Base-by-base conservation (phyloP, 169 alveolate genomes). In the Cryptosporidium felis region DNA sequence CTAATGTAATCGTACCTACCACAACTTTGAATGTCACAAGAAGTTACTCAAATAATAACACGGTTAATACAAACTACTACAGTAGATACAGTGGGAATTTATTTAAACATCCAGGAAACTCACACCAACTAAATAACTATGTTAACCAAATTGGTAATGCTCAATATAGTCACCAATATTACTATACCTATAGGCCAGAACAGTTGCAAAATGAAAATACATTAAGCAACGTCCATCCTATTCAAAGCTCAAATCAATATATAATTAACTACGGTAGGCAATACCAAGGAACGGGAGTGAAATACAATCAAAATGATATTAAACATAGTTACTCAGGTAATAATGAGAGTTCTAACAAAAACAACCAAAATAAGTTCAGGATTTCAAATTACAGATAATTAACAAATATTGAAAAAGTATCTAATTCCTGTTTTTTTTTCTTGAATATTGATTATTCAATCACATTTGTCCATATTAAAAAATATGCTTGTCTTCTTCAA, bases 401-500 rank as follows among this genome's bases (percentile, higher is more conserved):
- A 14, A 44, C 51, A 44, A 14, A 44, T 44, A 44, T 44, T 14
- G 51, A 44, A 44, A 44, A 14, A 0, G n/a, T 44, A n/a, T n/a
- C 12, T 14, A 44, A 44, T 44, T 14, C 12, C 12, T 44, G 16
- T 44, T 44, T 44, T 14, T n/a, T 14, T 14, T 14, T 0, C 51
- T n/a, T n/a, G 12, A 44, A 44, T 44, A 14, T 44, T 44, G n/a
- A 14, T 44, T 44, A 14, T 44, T n/a, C n/a, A n/a, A 44, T n/a
- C n/a, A 14, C 51, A 44, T 44, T 44, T 14, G 18, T 8, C 34
- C 18, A 60, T 30, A 38, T 23, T 74, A 74, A 34, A 65, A 65
- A 56, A 74, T 74, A 51, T 74, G 85, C 56, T 74, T 74, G 21
- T 74, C 85, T 58, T 74, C 85, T 51, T 74, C 85, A 74, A 74